Evolutionary conservation across 2,329 filamentous ascomycete genomes (phyloP), one percentile per base, ranked within the genome.

Genomic region (Diaporthe batatas): DNA sequence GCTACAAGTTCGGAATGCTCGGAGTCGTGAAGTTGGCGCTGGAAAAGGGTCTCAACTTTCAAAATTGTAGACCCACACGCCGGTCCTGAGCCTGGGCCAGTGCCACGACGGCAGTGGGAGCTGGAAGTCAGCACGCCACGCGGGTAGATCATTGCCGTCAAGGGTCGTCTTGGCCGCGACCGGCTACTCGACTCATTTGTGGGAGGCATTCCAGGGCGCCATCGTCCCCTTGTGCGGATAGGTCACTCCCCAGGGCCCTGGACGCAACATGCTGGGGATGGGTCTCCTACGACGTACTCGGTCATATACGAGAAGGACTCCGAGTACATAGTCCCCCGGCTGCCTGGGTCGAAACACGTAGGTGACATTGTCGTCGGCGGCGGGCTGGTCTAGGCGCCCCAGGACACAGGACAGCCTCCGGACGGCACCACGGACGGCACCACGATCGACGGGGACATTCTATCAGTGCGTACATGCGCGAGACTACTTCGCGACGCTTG

Each of bases 291-390:
- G 2, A 90, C 90, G 1, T 92, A 91, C 76, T 90, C 86, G 25
- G 90, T 93, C 75, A 87, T 91, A 34, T 90, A 90, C 77, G 83
- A 84, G 2, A 80, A 82, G 32, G 89, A 91, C 0, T 92, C 91
- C 77, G 91, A 93, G 74, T 93, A 93, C 79, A 89, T 93, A 85
- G 88, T 93, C 11, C 85, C 88, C 1, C 84, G 89, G 1, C 86
- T 87, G 0, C 79, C 82, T n/a, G 84, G 84, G 0, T 83, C 84
- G 3, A 76, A 75, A 23, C 80, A 82, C 29, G 81, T 79, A 3
- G 86, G 88, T 34, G 86, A 89, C 71, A 86, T 93, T 36, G 81
- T 93, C 39, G 91, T 92, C 18, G 91, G 91, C 0, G 91, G 91
- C 21, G 90, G 88, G 0, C 78, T 89, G 7, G 82, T 79, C 0